Percentiles rank a stretch among this genome's conserved stretches.
Conservation (phyloP, 257 asterid species). For the Verbena officinalis region DNA sequence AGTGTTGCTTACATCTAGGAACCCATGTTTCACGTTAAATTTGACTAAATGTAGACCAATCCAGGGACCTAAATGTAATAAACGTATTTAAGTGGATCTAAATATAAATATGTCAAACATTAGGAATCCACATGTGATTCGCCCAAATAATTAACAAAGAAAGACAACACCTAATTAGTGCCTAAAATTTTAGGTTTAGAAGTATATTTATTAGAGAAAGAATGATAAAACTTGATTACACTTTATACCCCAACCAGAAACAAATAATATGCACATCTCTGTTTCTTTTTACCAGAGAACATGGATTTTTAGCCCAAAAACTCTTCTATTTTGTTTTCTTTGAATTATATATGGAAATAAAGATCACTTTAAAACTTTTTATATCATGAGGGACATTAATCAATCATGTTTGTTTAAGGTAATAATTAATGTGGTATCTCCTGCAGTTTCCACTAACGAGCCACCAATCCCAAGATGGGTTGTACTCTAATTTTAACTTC, state of each 20-base stretch:
- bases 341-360: slow-evolving; percentile 17
- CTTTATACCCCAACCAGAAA: slow-evolving; percentile 13
- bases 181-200: neutral
- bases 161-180: neutral
- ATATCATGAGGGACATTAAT: slow-evolving; percentile 29
- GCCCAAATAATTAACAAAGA: no score
- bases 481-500: slow-evolving; percentile 37
- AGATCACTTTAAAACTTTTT: slow-evolving; percentile 13
- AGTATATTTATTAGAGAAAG: neutral
- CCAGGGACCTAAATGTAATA: no score
- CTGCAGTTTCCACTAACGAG: slow-evolving; percentile 57
- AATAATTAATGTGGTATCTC: slow-evolving; percentile 37
- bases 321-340: neutral
- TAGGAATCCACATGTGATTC: no score
- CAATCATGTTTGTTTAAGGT: slow-evolving; percentile 35
- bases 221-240: neutral
- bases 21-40: no score
- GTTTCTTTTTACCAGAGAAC: slow-evolving; percentile 29
- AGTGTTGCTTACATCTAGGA: no score
- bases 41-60: no score
- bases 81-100: no score
- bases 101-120: no score
- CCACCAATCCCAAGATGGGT: slow-evolving; percentile 48
- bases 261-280: neutral
- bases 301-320: slow-evolving; percentile 13